These are phyloP conservation scores for Calonectria crousiana DNA, from an alignment of 2,329 filamentous ascomycete genomes.

Conservation along the genomic window DNA sequence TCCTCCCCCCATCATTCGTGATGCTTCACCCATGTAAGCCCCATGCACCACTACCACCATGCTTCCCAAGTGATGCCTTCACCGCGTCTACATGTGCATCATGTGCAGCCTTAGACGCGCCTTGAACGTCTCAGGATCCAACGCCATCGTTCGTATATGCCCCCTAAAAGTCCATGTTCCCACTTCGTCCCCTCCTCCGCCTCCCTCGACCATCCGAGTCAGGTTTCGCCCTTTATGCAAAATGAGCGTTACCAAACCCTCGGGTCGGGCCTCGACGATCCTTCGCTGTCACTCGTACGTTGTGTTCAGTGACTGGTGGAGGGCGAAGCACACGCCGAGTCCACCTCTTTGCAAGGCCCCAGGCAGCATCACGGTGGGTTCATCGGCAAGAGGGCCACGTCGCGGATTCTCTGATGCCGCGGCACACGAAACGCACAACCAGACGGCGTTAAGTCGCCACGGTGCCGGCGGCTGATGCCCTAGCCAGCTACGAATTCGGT, in stretches of 20 bases:
- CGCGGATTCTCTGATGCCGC: conserved; percentile 3
- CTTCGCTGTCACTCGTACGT: conserved; percentile 39
- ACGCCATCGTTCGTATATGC: conserved; percentile 43
- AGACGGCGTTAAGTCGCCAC: conserved; percentile 35
- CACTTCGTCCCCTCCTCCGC: conserved; percentile 28
- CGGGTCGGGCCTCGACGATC: conserved; percentile 41
- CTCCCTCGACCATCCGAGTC: conserved; percentile 26
- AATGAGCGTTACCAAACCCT: conserved; percentile 47
- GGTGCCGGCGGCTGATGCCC: conserved; percentile 31
- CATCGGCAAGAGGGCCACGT: conserved; percentile 18
- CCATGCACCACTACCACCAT: conserved; percentile 11
- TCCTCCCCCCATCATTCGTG: conserved; percentile 12
- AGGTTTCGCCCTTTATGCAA: conserved; percentile 41
- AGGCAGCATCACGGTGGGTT: conserved; percentile 23
- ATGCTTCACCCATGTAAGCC: conserved; percentile 24
- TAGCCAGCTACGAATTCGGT: conserved; percentile 22
- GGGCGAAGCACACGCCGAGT: conserved; percentile 11
- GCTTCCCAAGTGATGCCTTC: conserved; percentile 18
- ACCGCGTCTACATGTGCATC: conserved; percentile 39
- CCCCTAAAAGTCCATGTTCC: conserved; percentile 18
- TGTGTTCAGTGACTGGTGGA: conserved; percentile 33
- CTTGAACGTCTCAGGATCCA: conserved; percentile 38
- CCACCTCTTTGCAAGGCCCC: conserved; percentile 20
- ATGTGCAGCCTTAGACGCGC: conserved; percentile 35
- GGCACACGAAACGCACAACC: neutral